Conservation (phyloP, 176 grass and related monocot species). For the Alopecurus myosuroides region DNA sequence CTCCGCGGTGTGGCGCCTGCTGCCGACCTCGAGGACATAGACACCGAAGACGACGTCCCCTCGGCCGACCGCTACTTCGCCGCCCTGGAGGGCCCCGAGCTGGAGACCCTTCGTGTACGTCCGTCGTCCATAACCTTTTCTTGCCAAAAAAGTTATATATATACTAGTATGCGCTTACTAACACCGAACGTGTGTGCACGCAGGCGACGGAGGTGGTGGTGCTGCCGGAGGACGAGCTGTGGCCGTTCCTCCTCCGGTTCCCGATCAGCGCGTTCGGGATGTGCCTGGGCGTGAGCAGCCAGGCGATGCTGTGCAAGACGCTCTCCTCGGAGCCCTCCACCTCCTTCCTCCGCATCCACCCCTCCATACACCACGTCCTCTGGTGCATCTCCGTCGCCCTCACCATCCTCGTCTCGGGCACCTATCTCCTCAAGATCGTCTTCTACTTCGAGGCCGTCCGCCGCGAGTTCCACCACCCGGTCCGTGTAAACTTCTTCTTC, state of each 20-base stretch:
- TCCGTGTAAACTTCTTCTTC: no score
- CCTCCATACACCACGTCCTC: constrained; percentile 36
- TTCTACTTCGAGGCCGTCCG: no score
- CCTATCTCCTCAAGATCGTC: no score
- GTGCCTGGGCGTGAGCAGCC: constrained; percentile 71
- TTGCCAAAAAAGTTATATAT: not conserved
- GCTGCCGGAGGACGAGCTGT: constrained; percentile 63
- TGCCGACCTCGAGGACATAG: constrained; percentile 25
- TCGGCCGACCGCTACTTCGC: no score
- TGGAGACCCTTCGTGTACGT: constrained; percentile 63
- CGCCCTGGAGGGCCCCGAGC: constrained; percentile 66
- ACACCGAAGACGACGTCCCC: constrained; percentile 13
- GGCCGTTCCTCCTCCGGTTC: constrained; percentile 85
- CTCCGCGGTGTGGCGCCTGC: constrained; percentile 45
- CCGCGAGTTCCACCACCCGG: no score
- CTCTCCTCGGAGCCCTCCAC: constrained; percentile 34
- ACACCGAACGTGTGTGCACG: not conserved
- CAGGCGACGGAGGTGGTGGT: constrained; percentile 41
- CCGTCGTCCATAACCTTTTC: not conserved
- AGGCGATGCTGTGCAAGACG: constrained; percentile 77
- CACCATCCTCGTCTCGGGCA: no score
- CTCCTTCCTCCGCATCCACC: constrained; percentile 50
- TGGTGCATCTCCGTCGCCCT: constrained; percentile 54
- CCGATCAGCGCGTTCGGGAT: constrained; percentile 72
- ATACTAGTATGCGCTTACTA: not conserved